These are phyloP conservation scores for Triticum timopheevii DNA, from an alignment of 176 grass and related monocot species.

Conservation along the genomic window DNA sequence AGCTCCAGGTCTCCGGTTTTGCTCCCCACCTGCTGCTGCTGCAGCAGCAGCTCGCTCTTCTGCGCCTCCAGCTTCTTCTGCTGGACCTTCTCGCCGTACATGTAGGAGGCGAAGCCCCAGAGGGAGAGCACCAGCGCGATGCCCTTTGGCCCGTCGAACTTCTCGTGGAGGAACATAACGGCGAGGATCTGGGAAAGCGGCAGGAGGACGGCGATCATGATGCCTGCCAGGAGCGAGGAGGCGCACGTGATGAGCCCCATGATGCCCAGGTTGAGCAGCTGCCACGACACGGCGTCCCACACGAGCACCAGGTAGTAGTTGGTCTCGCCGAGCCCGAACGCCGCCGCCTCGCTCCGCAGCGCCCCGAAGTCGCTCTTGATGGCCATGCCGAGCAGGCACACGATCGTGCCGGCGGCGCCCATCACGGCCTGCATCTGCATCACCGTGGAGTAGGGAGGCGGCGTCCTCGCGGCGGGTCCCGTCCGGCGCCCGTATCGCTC, in stretches of 20 bases:
- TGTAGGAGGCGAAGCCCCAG: slow-evolving; percentile 52
- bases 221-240: slow-evolving; percentile 63
- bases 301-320: slow-evolving; percentile 64
- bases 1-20: slow-evolving; percentile 26
- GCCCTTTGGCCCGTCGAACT: slow-evolving; percentile 64
- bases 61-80: slow-evolving; percentile 28
- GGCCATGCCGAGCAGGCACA: slow-evolving; percentile 73
- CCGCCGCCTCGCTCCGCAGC: slow-evolving; percentile 49
- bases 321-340: slow-evolving; percentile 54
- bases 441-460: slow-evolving; percentile 35
- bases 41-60: background rate
- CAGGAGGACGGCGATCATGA: slow-evolving; percentile 60
- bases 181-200: slow-evolving; percentile 58
- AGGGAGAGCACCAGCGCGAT: slow-evolving; percentile 56
- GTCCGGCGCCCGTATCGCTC: slow-evolving; percentile 27
- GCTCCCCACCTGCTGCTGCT: background rate
- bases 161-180: slow-evolving; percentile 73
- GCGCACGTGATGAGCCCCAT: slow-evolving; percentile 63
- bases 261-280: slow-evolving; percentile 54
- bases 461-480: slow-evolving; percentile 9
- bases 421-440: slow-evolving; percentile 80
- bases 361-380: slow-evolving; percentile 61
- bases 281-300: slow-evolving; percentile 59
- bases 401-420: slow-evolving; percentile 45
- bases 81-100: slow-evolving; percentile 37